Base-by-base conservation (phyloP, 345 rosid genomes). In the Populus alba region DNA sequence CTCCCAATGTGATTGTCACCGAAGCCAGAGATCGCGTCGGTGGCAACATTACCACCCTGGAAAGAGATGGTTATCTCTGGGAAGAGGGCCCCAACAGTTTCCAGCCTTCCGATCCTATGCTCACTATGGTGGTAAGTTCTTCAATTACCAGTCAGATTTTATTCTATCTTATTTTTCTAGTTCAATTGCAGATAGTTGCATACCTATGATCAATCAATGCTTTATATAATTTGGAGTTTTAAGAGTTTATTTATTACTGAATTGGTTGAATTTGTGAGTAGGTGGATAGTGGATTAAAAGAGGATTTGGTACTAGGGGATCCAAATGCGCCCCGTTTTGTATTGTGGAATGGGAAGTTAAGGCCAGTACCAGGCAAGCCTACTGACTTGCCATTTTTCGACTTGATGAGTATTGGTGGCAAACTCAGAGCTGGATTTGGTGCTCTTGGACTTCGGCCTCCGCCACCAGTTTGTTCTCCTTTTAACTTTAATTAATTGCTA, bases 21-120 rank as follows among this genome's bases (percentile, higher is more conserved):
- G 98, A 93, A 81, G 92, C 97, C 73, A 89, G 84, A 80, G 94
- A 88, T 66, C 92, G 95, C 62, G 94, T 90, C 62, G 98, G 98
- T 27, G 98, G 99, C 78, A 92, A 93, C 81, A 91, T 95, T 82
- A 90, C 74, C 63, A 89, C 99, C 73, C 79, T 94, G 51, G 96
- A 95, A 87, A 85, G 86, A 75, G 94, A 91, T 75, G 99, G 98
- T 12, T 93, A 87, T 86, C 86, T 95, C 0, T 93, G 99, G 98
- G 98, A 95, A 83, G 98, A 93, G 85, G 97, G 96, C 13, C 98
- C 99, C 23, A 95, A 95, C 80, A 95, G 99, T 69, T 95, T 91
- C 82, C 98, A 95, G 82, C 99, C 98, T 25, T 92, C 98, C 55
- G 97, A 95, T 91, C 88, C 99, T 22, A 90, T 95, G 85, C 97